Evolutionary conservation across 768 basidiomycete species (phyloP), one percentile per base, ranked within the genome.

Genomic region (Rhodosporidiobolus sp.): DNA sequence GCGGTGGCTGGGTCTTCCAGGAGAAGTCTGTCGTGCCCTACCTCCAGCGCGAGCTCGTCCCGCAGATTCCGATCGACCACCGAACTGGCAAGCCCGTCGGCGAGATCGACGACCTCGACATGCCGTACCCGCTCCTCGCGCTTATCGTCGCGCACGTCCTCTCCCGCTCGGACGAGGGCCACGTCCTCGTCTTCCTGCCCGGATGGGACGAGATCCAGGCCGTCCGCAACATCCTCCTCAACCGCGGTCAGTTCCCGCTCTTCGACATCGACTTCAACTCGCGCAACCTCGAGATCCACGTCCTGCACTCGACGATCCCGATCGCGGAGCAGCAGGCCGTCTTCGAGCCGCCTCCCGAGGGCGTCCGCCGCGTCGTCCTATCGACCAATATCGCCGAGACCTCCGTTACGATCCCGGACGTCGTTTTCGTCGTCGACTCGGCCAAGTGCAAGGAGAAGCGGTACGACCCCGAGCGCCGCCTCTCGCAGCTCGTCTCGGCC

Each of bases 351-450:
- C 89, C 93, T 12, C 85, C 88, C 0, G 71, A 79, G 5, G 92
- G 92, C 17, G 85, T 92, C 28, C 88, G 94, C 66, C 87, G 94
- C 34, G 85, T 98, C 78, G 95, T 98, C 76, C 84, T 97, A 59
- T 87, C 94, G 9, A 98, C 94, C 50, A 96, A 96, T 80, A 93
- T 96, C 56, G 94, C 94, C 20, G 94, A 97, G 82, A 94, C 94
- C 6, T 94, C 92, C 8, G 85, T 96, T 76, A 97, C 94, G 8
- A 95, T 97, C 76, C 93, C 93, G 2, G 80, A 82, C 74, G 81
- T 83, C 58, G 82, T 82, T 49, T 82, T 79, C 70, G 83, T 83
- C 38, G 80, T 83, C 54, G 83, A 83, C 69, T 78, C 79, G n/a
- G 82, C 79, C 38, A 78, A 81, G 70, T 74, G 75, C 75, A 72